Conservation (phyloP, 1,139 yeast species). For the Nakaseomyces nivariensis region DNA sequence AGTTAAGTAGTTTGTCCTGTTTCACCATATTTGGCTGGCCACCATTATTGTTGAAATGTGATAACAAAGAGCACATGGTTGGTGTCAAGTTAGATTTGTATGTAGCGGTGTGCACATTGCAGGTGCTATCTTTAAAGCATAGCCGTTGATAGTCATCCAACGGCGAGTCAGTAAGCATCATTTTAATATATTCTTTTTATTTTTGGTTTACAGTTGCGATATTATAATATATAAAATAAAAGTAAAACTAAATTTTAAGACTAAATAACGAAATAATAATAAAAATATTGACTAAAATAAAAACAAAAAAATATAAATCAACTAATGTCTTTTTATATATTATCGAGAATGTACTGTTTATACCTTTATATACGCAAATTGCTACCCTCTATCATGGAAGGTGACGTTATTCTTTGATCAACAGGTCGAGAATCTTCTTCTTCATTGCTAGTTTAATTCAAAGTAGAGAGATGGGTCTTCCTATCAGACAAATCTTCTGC, state of each 20-base stretch:
- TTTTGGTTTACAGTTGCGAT: not conserved
- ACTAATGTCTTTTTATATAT: no score
- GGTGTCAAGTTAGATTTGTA: slow-evolving; percentile 3
- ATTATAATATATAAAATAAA: no score
- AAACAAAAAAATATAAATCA: no score
- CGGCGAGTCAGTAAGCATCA: slow-evolving; percentile 18
- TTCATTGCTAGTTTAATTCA: no score
- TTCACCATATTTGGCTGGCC: slow-evolving; percentile 1
- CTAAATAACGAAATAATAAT: no score
- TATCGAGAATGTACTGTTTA: no score
- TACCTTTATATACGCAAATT: no score
- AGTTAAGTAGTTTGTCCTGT: slow-evolving; percentile 14
- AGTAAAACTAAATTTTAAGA: not conserved
- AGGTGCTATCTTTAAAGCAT: slow-evolving; percentile 7
- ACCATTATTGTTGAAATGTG: not conserved
- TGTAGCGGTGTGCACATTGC: not conserved
- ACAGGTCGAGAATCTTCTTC: not conserved
- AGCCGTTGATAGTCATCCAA: slow-evolving; percentile 28
- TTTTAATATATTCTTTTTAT: not conserved
- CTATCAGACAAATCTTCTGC: no score
- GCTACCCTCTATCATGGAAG: no score
- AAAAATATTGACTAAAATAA: no score
- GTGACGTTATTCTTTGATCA: not conserved
- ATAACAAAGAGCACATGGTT: not conserved
- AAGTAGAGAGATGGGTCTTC: no score